Percentiles rank a stretch among this genome's conserved stretches.
Evolutionary conservation across 805 yeast species (phyloP).

Genomic region (Ogataea populi-albae): DNA sequence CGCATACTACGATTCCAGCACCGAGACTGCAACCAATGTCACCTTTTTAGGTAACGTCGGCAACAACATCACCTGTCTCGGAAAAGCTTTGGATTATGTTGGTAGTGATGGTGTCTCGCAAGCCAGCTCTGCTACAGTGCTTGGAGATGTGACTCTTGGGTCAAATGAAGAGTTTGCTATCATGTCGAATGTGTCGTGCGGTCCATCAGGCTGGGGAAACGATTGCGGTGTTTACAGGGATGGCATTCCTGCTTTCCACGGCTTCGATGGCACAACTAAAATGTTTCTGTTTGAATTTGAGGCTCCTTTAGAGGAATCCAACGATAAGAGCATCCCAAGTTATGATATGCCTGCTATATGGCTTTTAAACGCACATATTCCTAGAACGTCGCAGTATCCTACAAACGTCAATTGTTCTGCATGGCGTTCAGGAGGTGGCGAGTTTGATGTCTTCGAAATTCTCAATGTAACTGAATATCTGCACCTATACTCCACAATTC

Average conservation of each 20-base stretch:
- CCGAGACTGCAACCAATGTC: conserved; percentile 54
- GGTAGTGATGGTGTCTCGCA: conserved; percentile 49
- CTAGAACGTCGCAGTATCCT: conserved; percentile 73
- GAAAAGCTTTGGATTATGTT: conserved; percentile 65
- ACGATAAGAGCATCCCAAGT: conserved; percentile 31
- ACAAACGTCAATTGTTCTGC: conserved; percentile 62
- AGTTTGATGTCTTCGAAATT: conserved; percentile 72
- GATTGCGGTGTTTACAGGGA: conserved; percentile 74
- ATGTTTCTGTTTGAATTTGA: conserved; percentile 70
- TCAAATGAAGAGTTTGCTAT: conserved; percentile 62
- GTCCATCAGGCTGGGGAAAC: conserved; percentile 46
- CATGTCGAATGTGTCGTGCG: conserved; percentile 59
- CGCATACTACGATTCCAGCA: conserved; percentile 55
- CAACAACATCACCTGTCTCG: conserved; percentile 57
- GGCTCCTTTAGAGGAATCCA: conserved; percentile 56
- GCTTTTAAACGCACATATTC: conserved; percentile 69
- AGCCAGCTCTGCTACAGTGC: conserved; percentile 46
- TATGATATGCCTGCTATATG: conserved; percentile 73
- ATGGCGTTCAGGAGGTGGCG: conserved; percentile 79
- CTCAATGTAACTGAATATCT: conserved; percentile 58
- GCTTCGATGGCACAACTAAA: conserved; percentile 63
- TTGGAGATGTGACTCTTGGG: conserved; percentile 45
- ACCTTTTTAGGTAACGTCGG: conserved; percentile 70
- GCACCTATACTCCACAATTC: conserved; percentile 64
- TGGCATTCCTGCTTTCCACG: conserved; percentile 75